Percentiles rank a stretch among this genome's conserved stretches.
Evolutionary conservation across 257 asterid species (phyloP).

Genomic region (Cruciata laevipes): DNA sequence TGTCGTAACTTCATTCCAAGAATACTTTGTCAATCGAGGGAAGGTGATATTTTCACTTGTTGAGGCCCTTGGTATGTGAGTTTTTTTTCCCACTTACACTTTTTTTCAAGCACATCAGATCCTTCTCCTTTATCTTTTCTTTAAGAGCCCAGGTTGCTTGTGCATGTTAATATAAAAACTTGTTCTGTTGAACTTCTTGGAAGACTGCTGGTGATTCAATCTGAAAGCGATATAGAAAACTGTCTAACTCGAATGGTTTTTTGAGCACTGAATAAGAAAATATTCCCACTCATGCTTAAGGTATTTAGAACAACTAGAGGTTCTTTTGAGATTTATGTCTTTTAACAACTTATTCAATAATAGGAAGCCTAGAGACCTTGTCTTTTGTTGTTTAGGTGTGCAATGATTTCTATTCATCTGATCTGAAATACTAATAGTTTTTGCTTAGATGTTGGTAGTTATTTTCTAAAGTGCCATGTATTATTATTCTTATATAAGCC

Average conservation of each 20-base stretch:
- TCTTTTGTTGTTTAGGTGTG: neutral
- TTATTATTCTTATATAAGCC: neutral
- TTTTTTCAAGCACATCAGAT: neutral
- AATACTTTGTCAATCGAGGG: conserved; percentile 47
- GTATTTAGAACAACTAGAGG: neutral
- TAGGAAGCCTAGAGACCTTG: neutral
- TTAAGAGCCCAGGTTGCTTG: neutral
- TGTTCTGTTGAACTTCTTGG: neutral
- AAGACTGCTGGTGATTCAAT: neutral
- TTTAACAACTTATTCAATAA: neutral
- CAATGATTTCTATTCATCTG: neutral
- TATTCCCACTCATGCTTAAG: neutral
- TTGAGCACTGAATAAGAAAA: neutral
- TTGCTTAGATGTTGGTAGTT: too few species aligned
- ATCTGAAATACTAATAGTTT: neutral
- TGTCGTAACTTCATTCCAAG: conserved; percentile 53
- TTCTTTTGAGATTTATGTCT: neutral
- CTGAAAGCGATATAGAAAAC: neutral
- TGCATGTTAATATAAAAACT: neutral
- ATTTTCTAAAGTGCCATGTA: neutral
- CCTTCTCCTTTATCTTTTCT: neutral
- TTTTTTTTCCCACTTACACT: neutral
- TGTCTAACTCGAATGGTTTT: neutral
- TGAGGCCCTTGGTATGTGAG: conserved; percentile 72
- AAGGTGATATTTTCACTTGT: conserved; percentile 60